Base-by-base conservation (phyloP, 176 grass and related monocot genomes). In the Leersia perrieri region DNA sequence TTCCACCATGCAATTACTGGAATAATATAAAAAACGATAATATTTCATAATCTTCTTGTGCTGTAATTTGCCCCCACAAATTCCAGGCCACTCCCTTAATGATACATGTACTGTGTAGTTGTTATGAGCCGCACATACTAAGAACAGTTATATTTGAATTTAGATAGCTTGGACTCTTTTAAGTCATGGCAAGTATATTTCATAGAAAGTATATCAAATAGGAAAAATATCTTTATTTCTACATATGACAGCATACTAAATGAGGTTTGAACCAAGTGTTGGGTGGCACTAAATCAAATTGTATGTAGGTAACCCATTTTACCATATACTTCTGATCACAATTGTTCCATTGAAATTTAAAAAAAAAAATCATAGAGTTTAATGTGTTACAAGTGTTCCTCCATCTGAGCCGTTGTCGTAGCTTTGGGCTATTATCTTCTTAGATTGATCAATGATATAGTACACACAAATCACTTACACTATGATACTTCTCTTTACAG, bases 401-500 rank as follows among this genome's bases (percentile, higher is more conserved):
- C 45, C 3, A 20, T 51, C 45, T 51, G 45, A 51, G 45, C 15
- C 45, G 2, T 51, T 51, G 45, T 16, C 16, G 15, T 51, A 51
- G 45, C 45, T 51, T 55, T 55, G 51, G 20, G 20, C 18, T n/a
- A 55, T 31, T 75, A 36, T 64, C 70, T 81, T 44, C 60, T 63
- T 66, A 60, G 51, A 68, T 71, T 9, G 39, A 63, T 61, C 62
- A 72, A 77, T 72, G 30, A 63, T 74, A 65, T 61, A 29, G 53
- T 35, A 78, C 31, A n/a, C 49, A 20, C 4, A 53, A 53, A n/a
- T 53, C 49, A 66, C 73, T 73, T 70, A 42, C 47, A 67, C 82
- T 68, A 45, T 65, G 34, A 45, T 51, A 35, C 39, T 77, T 80
- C 70, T 88, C 15, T 85, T 86, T 31, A 55, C 87, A 98, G 95